Conservation (phyloP, 768 basidiomycete genomes). For the Dictyophora rubrovolvata region DNA sequence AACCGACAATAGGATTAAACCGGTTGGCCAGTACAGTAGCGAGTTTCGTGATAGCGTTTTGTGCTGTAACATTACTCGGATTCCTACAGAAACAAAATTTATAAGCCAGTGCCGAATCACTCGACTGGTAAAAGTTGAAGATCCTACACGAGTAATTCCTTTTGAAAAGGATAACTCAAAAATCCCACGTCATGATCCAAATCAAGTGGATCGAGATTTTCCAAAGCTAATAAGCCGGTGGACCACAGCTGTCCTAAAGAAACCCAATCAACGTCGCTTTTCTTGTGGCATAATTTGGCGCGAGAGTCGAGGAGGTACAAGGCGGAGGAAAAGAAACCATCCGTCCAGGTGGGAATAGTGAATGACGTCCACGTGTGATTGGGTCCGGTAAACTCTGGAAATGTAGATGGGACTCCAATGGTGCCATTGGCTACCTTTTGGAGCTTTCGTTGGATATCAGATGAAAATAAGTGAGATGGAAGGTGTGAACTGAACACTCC, state of each 20-base stretch:
- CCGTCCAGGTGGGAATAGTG: constrained; percentile 51
- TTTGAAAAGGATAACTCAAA: constrained; percentile 56
- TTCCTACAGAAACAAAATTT: constrained; percentile 31
- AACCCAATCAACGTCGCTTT: constrained; percentile 45
- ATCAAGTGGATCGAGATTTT: constrained; percentile 26
- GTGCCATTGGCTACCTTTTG: background rate
- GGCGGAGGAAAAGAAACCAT: constrained; percentile 56
- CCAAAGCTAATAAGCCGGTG: constrained; percentile 40
- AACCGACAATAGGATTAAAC: constrained; percentile 51
- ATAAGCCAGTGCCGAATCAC: background rate
- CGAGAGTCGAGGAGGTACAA: constrained; percentile 51
- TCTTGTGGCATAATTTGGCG: constrained; percentile 33
- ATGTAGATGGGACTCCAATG: constrained; percentile 27
- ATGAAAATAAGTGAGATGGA: background rate
- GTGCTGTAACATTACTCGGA: constrained; percentile 45
- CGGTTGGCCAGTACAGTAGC: constrained; percentile 45
- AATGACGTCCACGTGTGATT: constrained; percentile 40
- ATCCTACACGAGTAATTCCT: constrained; percentile 48
- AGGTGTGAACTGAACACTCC: background rate
- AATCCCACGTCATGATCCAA: constrained; percentile 66
- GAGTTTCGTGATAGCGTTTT: constrained; percentile 43
- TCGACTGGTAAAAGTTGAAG: background rate
- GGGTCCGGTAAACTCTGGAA: constrained; percentile 52
- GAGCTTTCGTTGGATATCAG: background rate
- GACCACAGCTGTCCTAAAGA: constrained; percentile 40